Conservation (phyloP, 345 rosid species). For the Eucalyptus camaldulensis region DNA sequence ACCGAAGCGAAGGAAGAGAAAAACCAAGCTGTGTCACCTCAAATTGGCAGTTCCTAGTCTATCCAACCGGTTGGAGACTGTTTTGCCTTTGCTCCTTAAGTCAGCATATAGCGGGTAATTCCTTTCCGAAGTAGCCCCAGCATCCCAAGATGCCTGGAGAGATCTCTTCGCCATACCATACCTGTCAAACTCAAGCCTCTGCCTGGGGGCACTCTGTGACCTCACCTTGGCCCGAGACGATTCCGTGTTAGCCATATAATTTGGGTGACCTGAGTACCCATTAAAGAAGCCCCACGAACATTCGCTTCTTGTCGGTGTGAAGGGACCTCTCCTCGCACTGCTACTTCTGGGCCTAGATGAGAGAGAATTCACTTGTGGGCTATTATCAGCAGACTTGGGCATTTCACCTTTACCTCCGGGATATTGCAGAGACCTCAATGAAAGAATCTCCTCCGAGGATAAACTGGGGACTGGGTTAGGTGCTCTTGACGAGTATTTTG, state of each 20-base stretch:
- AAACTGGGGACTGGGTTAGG: slow-evolving; percentile 16
- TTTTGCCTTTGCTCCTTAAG: slow-evolving; percentile 14
- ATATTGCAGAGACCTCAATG: slow-evolving; percentile 20
- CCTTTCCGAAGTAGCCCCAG: slow-evolving; percentile 25
- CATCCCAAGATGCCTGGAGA: slow-evolving; percentile 31
- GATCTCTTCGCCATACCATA: slow-evolving; percentile 21
- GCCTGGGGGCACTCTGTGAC: slow-evolving; percentile 93
- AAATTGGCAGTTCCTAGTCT: slow-evolving; percentile 12
- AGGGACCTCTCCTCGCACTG: slow-evolving; percentile 56
- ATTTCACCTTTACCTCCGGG: slow-evolving; percentile 12
- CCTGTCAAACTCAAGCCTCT: slow-evolving; percentile 59
- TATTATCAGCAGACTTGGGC: slow-evolving; percentile 42
- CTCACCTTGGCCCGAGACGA: slow-evolving; percentile 68
- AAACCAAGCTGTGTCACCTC: slow-evolving; percentile 8
- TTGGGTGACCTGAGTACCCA: slow-evolving; percentile 60
- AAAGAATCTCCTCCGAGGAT: slow-evolving; percentile 28
- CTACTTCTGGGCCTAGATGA: slow-evolving; percentile 61
- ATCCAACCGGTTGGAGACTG: slow-evolving; percentile 12
- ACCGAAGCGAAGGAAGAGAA: neutral
- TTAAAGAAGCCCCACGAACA: slow-evolving; percentile 52
- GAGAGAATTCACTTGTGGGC: slow-evolving; percentile 54
- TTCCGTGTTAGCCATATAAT: slow-evolving; percentile 90
- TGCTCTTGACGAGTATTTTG: slow-evolving; percentile 25
- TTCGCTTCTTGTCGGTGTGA: slow-evolving; percentile 74
- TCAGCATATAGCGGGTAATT: slow-evolving; percentile 21